Percentiles rank a stretch among this genome's conserved stretches.
Conservation (phyloP, 192 early-diverging fungal genomes). For the Phlyctochytrium bullatum region DNA sequence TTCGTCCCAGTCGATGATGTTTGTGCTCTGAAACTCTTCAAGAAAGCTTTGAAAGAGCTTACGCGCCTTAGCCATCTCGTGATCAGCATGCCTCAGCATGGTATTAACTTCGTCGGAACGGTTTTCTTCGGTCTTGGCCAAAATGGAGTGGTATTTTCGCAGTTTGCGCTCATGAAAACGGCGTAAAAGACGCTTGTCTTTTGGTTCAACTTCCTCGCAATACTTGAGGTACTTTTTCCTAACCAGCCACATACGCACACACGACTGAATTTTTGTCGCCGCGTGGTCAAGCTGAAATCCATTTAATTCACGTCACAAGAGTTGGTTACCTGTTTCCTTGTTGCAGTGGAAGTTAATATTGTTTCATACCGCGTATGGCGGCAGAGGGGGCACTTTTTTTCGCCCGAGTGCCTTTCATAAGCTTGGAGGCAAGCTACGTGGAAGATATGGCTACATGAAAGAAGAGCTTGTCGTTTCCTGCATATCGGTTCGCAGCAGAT, state of each 20-base stretch:
- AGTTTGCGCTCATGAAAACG: not conserved
- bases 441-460: constrained; percentile 1
- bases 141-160: not conserved
- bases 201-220: not conserved
- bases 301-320: too few species aligned
- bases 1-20: too few species aligned
- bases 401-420: not conserved
- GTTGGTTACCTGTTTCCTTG: not conserved
- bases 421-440: not conserved
- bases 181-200: not conserved
- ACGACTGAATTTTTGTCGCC: not conserved
- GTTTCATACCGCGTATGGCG: not conserved
- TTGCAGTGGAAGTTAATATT: not conserved
- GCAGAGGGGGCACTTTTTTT: not conserved
- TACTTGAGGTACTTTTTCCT: not conserved
- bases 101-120: not conserved
- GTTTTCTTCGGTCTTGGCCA: not conserved
- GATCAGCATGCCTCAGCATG: not conserved
- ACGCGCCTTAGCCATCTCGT: too few species aligned
- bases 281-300: too few species aligned
- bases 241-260: not conserved
- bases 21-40: too few species aligned
- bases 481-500: not conserved
- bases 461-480: not conserved
- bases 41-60: too few species aligned